Conservation (phyloP, 345 rosid species). For the Bruguiera parviflora region DNA sequence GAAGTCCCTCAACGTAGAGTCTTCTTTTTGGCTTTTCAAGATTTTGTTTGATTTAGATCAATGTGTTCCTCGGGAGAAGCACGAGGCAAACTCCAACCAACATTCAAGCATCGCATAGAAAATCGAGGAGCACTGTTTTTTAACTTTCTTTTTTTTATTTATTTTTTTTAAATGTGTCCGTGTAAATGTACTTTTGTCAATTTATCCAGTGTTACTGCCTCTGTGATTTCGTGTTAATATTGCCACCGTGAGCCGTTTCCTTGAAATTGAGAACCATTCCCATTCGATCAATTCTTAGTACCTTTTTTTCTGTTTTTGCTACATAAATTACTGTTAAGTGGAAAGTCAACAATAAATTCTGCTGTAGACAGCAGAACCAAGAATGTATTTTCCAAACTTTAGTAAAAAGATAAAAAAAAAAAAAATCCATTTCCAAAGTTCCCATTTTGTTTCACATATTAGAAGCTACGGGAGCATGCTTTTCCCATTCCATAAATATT, state of each 20-base stretch:
- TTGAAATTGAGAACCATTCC: no score
- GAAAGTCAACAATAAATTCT: no score
- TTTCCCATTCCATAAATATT: no score
- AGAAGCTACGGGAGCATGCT: no score
- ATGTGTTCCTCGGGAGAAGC: conserved; percentile 4
- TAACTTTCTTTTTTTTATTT: neutral
- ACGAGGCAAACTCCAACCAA: neutral
- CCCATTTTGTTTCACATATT: no score
- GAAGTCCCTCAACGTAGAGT: neutral
- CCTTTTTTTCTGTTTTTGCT: no score
- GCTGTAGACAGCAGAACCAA: no score
- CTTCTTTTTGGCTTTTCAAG: neutral
- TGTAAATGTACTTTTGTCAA: neutral
- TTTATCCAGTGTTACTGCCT: neutral
- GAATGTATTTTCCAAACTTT: no score
- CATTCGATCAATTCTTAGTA: no score
- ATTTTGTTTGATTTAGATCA: neutral
- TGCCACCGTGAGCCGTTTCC: neutral
- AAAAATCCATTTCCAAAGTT: no score
- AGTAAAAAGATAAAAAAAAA: no score
- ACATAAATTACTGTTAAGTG: no score
- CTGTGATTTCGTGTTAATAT: neutral
- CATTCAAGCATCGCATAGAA: neutral
- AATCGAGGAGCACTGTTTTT: conserved; percentile 11
- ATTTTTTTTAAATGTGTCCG: neutral